Evolutionary conservation across 192 early-diverging fungal genomes (phyloP).

Genomic region (Glomus cerebriforme): DNA sequence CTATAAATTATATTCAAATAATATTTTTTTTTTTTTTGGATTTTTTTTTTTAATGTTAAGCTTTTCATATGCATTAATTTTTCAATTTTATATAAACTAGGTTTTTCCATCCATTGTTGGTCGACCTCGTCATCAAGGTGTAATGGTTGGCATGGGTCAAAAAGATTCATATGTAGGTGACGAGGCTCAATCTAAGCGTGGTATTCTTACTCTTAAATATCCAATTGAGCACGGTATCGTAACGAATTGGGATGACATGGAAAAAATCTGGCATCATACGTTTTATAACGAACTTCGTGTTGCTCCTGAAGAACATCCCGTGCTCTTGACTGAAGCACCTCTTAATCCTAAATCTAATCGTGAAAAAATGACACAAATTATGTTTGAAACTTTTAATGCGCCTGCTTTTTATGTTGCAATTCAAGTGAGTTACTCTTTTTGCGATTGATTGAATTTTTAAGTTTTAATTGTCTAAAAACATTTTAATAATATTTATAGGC

Average conservation of each 20-base stretch:
- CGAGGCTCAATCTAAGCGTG: slow-evolving; percentile 89
- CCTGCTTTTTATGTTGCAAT: slow-evolving; percentile 98
- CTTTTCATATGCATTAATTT: not conserved
- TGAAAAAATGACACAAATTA: slow-evolving; percentile 99
- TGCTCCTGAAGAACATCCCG: slow-evolving; percentile 97
- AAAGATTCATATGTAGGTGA: slow-evolving; percentile 91
- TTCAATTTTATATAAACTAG: not conserved
- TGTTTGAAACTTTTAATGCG: slow-evolving; percentile 98
- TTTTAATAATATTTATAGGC: slow-evolving; percentile 47
- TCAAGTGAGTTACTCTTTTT: slow-evolving; percentile 47
- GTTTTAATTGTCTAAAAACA: not conserved
- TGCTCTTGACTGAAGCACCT: slow-evolving; percentile 96
- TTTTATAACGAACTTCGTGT: slow-evolving; percentile 98
- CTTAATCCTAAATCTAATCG: slow-evolving; percentile 98
- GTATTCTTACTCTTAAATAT: slow-evolving; percentile 84
- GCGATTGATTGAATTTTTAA: not conserved
- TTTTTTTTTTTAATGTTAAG: not conserved
- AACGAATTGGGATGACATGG: slow-evolving; percentile 95
- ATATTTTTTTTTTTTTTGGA: too few relatives aligned
- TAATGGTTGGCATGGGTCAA: slow-evolving; percentile 91
- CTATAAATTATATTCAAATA: too few relatives aligned
- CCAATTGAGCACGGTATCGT: slow-evolving; percentile 93
- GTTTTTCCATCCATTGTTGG: slow-evolving; percentile 80
- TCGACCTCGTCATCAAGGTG: slow-evolving; percentile 83
- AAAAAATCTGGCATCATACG: slow-evolving; percentile 97